A percentile compares a stretch with the other conserved stretches of the same genome.
These are phyloP conservation scores for Tephrocybe sp. DNA, from an alignment of 768 basidiomycete genomes.

Conservation along the genomic window DNA sequence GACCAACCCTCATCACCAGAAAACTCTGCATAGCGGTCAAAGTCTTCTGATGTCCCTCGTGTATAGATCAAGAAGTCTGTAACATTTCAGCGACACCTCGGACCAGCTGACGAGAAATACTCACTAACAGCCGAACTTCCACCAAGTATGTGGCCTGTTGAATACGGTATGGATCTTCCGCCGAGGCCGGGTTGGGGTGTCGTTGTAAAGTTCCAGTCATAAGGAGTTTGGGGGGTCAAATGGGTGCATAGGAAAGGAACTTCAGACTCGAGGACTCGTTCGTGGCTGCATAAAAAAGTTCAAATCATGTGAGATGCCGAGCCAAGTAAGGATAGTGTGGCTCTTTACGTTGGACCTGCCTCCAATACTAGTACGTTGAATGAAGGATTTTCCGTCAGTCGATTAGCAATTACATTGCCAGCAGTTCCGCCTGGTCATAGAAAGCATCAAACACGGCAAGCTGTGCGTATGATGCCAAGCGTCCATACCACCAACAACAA, in stretches of 20 bases:
- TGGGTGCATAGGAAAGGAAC: constrained; percentile 8
- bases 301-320: background rate
- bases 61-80: background rate
- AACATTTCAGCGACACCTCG: background rate
- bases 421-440: constrained; percentile 7
- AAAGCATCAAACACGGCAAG: background rate
- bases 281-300: background rate
- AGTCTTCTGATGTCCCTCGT: background rate
- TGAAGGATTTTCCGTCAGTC: constrained; percentile 6
- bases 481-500: constrained; percentile 12
- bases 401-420: constrained; percentile 13
- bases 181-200: constrained; percentile 2
- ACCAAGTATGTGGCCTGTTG: constrained; percentile 9
- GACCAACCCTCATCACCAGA: constrained; percentile 4
- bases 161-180: constrained; percentile 1
- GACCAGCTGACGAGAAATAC: background rate
- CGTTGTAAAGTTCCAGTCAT: constrained; percentile 14
- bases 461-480: background rate
- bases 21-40: background rate
- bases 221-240: background rate
- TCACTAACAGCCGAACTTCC: constrained; percentile 8
- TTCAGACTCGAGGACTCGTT: constrained; percentile 1
- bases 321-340: background rate
- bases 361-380: constrained; percentile 9
- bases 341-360: constrained; percentile 7